Conservation (phyloP, 805 yeast species). For the Middelhovenomyces tepae region DNA sequence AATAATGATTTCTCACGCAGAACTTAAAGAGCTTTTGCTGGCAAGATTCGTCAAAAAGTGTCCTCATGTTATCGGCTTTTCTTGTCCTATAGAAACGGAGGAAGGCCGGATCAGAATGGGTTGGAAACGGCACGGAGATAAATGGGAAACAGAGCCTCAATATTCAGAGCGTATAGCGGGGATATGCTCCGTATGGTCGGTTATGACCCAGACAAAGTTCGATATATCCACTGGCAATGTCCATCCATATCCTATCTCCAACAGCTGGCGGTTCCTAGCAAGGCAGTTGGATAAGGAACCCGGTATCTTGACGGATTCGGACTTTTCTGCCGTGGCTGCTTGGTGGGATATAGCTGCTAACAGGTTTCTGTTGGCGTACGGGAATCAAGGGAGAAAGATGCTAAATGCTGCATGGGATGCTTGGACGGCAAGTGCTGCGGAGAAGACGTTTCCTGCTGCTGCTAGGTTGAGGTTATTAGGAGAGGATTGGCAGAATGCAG, state of each 20-base stretch:
- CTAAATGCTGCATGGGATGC: slow-evolving; percentile 36
- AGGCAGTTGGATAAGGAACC: slow-evolving; percentile 53
- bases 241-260: slow-evolving; percentile 50
- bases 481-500: slow-evolving; percentile 60
- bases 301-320: slow-evolving; percentile 50
- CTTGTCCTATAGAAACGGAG: slow-evolving; percentile 67
- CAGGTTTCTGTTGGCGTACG: slow-evolving; percentile 49
- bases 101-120: slow-evolving; percentile 83
- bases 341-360: slow-evolving; percentile 89
- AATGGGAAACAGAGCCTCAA: slow-evolving; percentile 45
- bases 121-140: slow-evolving; percentile 51
- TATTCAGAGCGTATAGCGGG: slow-evolving; percentile 87
- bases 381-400: slow-evolving; percentile 61
- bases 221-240: slow-evolving; percentile 10
- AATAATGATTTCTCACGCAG: slow-evolving; percentile 43
- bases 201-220: slow-evolving; percentile 48
- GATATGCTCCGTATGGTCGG: slow-evolving; percentile 71
- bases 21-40: slow-evolving; percentile 46
- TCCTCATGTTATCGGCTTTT: slow-evolving; percentile 77
- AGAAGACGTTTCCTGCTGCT: slow-evolving; percentile 60
- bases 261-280: slow-evolving; percentile 67
- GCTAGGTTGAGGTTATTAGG: slow-evolving; percentile 67
- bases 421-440: slow-evolving; percentile 48
- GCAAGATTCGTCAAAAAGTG: slow-evolving; percentile 90
- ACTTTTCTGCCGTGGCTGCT: slow-evolving; percentile 59